Evolutionary conservation across 148 eudicot genomes (phyloP), one percentile per base, ranked within the genome.

Genomic region (Selenicereus undatus): DNA sequence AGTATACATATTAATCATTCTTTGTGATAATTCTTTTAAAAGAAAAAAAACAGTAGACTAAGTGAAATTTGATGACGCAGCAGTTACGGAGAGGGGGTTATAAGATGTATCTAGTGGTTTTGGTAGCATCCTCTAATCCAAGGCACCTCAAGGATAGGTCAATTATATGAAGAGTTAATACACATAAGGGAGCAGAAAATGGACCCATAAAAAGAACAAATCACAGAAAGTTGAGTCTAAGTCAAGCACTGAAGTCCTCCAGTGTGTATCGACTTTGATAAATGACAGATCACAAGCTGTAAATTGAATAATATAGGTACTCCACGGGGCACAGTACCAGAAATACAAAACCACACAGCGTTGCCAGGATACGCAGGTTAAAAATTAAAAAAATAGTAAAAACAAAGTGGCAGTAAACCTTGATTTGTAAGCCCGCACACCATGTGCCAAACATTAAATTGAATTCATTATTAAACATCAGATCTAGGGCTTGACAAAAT

Each of bases 401-500:
- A 76, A 39, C 11, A 77, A 72, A 73, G 32, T 84, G 70, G 5
- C 78, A 84, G 45, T 76, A 80, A 52, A 22, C 48, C 81, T 80
- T 77, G 74, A 84, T 72, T 72, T 48, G 50, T 17, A 84, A 71
- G 80, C 48, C 83, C 80, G 83, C 74, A 79, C 5, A 84, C 65
- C 86, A 84, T 84, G 83, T 84, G 83, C 86, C 39, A 26, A 30
- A 77, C 70, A 73, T 60, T 76, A 66, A 51, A 75, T 51, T 16
- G 30, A 77, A 84, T 72, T 35, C 27, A n/a, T 22, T n/a, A 60
- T 51, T 60, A 81, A 81, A 65, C 48, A 74, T 52, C 64, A 74
- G 84, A 81, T 84, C 83, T 65, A 74, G 80, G 81, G 65, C 62
- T 62, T 77, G 62, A 81, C 81, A 81, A 76, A 71, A 80, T 77